Base-by-base conservation (phyloP, 2,329 filamentous ascomycete species). In the Coniella lustricola region DNA sequence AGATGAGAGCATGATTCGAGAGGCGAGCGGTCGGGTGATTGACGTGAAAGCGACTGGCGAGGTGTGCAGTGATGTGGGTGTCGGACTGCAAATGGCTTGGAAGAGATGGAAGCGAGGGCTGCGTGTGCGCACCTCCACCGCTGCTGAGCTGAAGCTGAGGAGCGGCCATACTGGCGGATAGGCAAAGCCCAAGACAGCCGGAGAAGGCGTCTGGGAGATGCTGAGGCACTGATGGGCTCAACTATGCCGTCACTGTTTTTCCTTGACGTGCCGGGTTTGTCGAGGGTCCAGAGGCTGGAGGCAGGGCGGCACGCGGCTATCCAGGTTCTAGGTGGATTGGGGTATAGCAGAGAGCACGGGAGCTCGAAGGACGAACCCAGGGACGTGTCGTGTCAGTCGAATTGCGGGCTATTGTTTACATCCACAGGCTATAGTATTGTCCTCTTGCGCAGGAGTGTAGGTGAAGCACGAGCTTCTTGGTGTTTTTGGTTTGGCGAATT, bases 31-130 rank as follows among this genome's bases (percentile, higher is more conserved):
- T 95, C 9, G 93, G 90, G 51, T 93, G 73, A 46, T 87, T 86
- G 46, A 94, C 86, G 70, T 98, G 93, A 67, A 95, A 98, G 46
- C 91, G 89, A 65, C 80, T 89, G 58, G 87, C 88, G 54, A 93
- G 78, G 66, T 91, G 87, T 45, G 85, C 85, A 3, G 87, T 93
- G 57, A 91, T 73, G 61, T 89, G 84, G 39, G 84, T 65, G 39
- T 67, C 64, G 48, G 64, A 67, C 68, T 90, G 84, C 44, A 84
- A 77, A 72, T 90, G 93, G 54, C 87, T 81, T 41, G 93, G 91
- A 57, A 98, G 75, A 53, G 89, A 84, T 18, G 91, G 90, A 60
- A 98, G 74, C 52, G 91, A 96, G 50, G 89, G 80, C 69, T 95
- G 89, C 54, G 76, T 88, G 72, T 84, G 89, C 69, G 80, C 77